Evolutionary conservation across 805 yeast genomes (phyloP).

Genomic region (Cyberlindnera mississippiensis): DNA sequence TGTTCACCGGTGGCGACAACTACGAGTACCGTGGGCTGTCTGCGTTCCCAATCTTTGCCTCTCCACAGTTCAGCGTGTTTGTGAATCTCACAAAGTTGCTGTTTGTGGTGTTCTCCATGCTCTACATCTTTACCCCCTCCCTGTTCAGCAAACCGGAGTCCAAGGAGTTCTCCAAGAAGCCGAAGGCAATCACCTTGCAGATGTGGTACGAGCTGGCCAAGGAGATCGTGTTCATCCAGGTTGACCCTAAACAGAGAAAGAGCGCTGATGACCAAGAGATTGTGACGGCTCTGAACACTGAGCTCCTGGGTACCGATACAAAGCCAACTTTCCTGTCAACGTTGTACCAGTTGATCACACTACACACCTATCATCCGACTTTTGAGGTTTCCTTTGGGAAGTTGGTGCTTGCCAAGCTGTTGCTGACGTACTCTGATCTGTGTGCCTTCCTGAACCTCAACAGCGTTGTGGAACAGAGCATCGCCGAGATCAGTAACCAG

Average conservation of each 20-base stretch:
- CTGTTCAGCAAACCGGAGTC: constrained; percentile 8
- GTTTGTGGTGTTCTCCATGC: constrained; percentile 24
- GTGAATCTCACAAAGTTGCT: constrained; percentile 26
- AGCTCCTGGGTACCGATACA: constrained; percentile 8
- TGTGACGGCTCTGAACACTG: constrained; percentile 14
- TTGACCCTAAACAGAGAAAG: constrained; percentile 16
- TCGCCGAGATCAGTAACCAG: constrained; percentile 22
- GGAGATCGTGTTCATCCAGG: constrained; percentile 23
- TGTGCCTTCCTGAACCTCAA: constrained; percentile 15
- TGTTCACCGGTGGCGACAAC: constrained; percentile 26
- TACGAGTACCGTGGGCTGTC: constrained; percentile 42
- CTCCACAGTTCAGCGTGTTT: constrained; percentile 28
- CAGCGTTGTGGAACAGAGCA: constrained; percentile 12
- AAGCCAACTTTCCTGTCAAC: constrained; percentile 7
- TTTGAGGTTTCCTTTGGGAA: constrained; percentile 27
- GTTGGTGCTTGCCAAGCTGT: constrained; percentile 19
- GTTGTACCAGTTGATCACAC: constrained; percentile 17
- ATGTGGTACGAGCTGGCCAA: constrained; percentile 27
- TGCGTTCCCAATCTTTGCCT: constrained; percentile 36
- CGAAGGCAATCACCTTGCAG: constrained; percentile 2
- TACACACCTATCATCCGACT: constrained; percentile 19
- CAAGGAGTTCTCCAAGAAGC: constrained; percentile 3
- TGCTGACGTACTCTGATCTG: constrained; percentile 22
- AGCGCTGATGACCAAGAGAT: constrained; percentile 22
- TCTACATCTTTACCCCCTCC: constrained; percentile 20